Evolutionary conservation across 208 protist species (phyloP), one percentile per base, ranked within the genome.

Genomic region (Blechomonas ayalai): DNA sequence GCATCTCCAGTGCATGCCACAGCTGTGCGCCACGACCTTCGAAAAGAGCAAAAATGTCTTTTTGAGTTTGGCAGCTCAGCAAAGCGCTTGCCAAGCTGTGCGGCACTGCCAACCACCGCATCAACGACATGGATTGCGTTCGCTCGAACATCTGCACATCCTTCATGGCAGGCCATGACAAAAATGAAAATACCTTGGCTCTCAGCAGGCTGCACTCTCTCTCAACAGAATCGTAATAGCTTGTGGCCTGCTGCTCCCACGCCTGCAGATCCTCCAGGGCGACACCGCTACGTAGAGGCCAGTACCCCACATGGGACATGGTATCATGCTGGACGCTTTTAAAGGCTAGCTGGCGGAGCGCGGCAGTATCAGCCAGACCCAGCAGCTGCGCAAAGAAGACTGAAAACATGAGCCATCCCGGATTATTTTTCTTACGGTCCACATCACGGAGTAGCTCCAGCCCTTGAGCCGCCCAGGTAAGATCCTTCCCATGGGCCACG

Each of bases 281-380:
- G n/a, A 75, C 47, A 4, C 72, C 75, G 4, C 32, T 31, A 12
- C 82, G 39, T 47, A 93, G 49, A 16, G 85, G 71, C 79, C 75
- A 86, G 63, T 86, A 93, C 9, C 85, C 80, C 33, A 90, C 37
- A 51, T 93, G 85, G 7, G 69, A 64, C 85, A 93, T 93, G n/a
- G 81, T 88, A 55, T 93, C 85, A 33, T 73, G 71, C 66, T 93
- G 85, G 15, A 93, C 64, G 59, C 67, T 82, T 47, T 86, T 83
- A 43, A 93, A 90, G 29, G 71, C 57, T 41, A 93, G 66, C 52
- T 90, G 80, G 38, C 72, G 68, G 32, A 67, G 61, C 33, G 81
- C 74, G 20, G 61, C 72, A 15, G 49, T 43, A 44, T 93, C 81
- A 16, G 65, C 49, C 27, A 93, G 61, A 12, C 80, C 69, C 22